Evolutionary conservation across 306 rosid genomes (phyloP).

Genomic region (Vigna unguiculata): DNA sequence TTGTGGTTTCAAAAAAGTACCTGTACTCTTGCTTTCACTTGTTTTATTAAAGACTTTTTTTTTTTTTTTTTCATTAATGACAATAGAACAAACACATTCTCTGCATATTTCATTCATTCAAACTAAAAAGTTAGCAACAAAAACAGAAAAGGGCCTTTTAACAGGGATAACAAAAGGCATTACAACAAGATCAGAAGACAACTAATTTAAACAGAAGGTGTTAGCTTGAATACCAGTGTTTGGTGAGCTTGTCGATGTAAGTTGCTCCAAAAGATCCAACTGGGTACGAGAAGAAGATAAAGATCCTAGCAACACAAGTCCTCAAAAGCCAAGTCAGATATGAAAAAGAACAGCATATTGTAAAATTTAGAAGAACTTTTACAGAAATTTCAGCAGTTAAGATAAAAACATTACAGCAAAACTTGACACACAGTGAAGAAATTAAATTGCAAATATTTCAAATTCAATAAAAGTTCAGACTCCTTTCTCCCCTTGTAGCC

Average conservation of each 20-base stretch:
- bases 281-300: slow-evolving; percentile 78
- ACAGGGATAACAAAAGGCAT: slow-evolving; percentile 9
- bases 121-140: slow-evolving; percentile 29
- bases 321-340: slow-evolving; percentile 28
- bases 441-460: slow-evolving; percentile 1
- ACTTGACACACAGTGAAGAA: not conserved
- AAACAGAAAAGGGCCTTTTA: slow-evolving; percentile 11
- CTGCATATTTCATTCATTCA: slow-evolving; percentile 1
- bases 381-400: slow-evolving; percentile 1
- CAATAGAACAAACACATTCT: slow-evolving; percentile 14
- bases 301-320: slow-evolving; percentile 57
- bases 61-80: not conserved
- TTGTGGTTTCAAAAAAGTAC: slow-evolving; percentile 3
- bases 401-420: not conserved
- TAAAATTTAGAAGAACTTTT: not conserved
- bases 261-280: slow-evolving; percentile 92
- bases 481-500: not conserved
- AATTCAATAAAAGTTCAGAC: not conserved
- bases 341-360: not conserved
- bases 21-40: not conserved
- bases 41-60: not conserved
- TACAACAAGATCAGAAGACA: slow-evolving; percentile 25
- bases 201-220: not conserved
- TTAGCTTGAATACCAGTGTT: slow-evolving; percentile 57
- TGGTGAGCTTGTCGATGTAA: slow-evolving; percentile 73